Percentiles rank a stretch among this genome's conserved stretches.
Conservation (phyloP, 2,329 filamentous ascomycete species). For the Diaporthe sp. region DNA sequence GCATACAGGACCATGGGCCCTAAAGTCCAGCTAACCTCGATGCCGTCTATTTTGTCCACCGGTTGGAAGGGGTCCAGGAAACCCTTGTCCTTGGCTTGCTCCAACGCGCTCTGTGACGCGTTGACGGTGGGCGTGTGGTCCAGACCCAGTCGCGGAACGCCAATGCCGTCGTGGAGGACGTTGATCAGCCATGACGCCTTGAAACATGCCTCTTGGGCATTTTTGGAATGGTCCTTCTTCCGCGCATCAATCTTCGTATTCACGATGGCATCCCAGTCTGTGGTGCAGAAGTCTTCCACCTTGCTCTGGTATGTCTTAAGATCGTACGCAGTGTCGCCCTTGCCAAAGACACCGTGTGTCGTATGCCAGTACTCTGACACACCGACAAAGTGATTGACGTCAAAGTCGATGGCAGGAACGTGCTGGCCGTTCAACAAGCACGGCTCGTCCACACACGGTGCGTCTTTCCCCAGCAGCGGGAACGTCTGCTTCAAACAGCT, state of each 20-base stretch:
- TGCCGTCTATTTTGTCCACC: constrained; percentile 90
- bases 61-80: constrained; percentile 91
- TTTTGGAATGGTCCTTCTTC: constrained; percentile 81
- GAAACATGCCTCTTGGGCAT: constrained; percentile 92
- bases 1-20: constrained; percentile 98
- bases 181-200: constrained; percentile 99
- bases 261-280: constrained; percentile 82
- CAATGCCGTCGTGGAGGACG: constrained; percentile 94
- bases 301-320: constrained; percentile 89
- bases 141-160: constrained; percentile 86
- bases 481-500: constrained; percentile 87
- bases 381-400: constrained; percentile 96
- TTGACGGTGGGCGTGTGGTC: constrained; percentile 76
- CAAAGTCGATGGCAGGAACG: constrained; percentile 95
- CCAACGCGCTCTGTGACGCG: constrained; percentile 77
- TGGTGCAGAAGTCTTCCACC: constrained; percentile 87
- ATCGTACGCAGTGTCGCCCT: constrained; percentile 88
- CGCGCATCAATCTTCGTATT: constrained; percentile 73
- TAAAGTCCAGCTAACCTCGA: constrained; percentile 97
- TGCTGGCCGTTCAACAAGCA: constrained; percentile 93
- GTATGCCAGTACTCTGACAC: constrained; percentile 99
- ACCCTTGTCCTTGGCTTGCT: constrained; percentile 79
- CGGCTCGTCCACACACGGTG: constrained; percentile 84
- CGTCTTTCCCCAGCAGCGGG: constrained; percentile 90
- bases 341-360: constrained; percentile 92